Conservation (phyloP, 768 basidiomycete species). For the Gymnopilus dilepis region DNA sequence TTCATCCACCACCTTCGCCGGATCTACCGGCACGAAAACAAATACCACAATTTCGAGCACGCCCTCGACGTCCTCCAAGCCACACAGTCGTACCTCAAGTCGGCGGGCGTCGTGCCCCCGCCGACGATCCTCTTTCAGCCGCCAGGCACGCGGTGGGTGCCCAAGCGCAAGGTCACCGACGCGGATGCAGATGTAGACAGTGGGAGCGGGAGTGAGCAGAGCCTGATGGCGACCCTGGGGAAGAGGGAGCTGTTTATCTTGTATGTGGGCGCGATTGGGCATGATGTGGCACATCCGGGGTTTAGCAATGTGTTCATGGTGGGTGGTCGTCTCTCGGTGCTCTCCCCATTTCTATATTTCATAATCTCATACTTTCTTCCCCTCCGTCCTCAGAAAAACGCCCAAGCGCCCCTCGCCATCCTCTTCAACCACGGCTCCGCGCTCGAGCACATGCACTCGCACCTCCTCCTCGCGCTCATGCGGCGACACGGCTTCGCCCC, state of each 20-base stretch:
- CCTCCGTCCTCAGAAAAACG: conserved; percentile 75
- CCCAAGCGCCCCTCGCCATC: conserved; percentile 83
- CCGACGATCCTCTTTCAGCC: conserved; percentile 65
- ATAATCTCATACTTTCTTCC: conserved; percentile 3
- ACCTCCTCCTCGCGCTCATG: conserved; percentile 80
- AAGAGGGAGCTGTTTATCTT: conserved; percentile 83
- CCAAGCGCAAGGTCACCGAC: conserved; percentile 41
- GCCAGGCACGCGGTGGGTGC: conserved; percentile 49
- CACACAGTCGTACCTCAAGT: conserved; percentile 80
- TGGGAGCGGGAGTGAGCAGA: neutral
- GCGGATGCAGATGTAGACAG: too few relatives aligned
- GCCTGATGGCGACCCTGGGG: conserved; percentile 50
- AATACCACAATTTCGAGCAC: conserved; percentile 98
- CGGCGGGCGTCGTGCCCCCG: conserved; percentile 83
- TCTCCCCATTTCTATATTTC: neutral
- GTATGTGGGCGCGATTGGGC: conserved; percentile 92
- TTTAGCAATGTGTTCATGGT: conserved; percentile 95
- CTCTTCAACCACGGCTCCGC: conserved; percentile 91
- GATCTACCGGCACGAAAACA: conserved; percentile 89
- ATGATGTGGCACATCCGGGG: conserved; percentile 97
- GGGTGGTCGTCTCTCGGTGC: conserved; percentile 24
- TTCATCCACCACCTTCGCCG: conserved; percentile 90
- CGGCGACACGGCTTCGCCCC: conserved; percentile 77
- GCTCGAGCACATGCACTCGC: conserved; percentile 91
- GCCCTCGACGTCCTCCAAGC: conserved; percentile 97